Evolutionary conservation across 129 eudicot species (phyloP).

Genomic region (Tagetes patula): DNA sequence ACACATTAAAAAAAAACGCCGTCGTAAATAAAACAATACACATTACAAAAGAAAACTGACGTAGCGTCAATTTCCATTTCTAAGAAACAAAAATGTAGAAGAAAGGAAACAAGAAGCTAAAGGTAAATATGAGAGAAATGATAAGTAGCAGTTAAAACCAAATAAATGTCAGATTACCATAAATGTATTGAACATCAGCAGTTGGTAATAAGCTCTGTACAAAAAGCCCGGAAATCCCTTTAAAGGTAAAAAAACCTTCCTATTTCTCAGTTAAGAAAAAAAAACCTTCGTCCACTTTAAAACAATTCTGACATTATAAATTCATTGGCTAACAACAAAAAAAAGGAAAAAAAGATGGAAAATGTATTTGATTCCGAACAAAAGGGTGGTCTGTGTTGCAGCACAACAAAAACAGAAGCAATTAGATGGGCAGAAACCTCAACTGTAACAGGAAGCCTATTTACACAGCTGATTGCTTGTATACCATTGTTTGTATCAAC

Average conservation of each 20-base stretch:
- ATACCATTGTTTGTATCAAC: slow-evolving; percentile 25
- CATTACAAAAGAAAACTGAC: neutral
- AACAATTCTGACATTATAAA: slow-evolving; percentile 9
- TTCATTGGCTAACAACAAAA: neutral
- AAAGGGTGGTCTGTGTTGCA: slow-evolving; percentile 18
- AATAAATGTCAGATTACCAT: slow-evolving; percentile 28
- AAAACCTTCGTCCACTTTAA: slow-evolving; percentile 21
- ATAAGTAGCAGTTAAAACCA: slow-evolving; percentile 16
- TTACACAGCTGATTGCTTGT: slow-evolving; percentile 31
- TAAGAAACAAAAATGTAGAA: neutral
- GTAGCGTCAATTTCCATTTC: neutral
- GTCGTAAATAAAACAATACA: neutral
- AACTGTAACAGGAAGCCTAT: slow-evolving; percentile 27
- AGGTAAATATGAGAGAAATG: neutral
- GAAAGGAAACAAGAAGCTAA: neutral
- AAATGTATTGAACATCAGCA: slow-evolving; percentile 23
- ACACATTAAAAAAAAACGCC: neutral
- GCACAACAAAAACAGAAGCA: slow-evolving; percentile 35
- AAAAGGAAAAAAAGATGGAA: neutral
- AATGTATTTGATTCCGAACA: neutral
- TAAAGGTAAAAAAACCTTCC: slow-evolving; percentile 24
- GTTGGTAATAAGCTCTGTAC: slow-evolving; percentile 37
- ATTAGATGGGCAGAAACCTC: slow-evolving; percentile 31
- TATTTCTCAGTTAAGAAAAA: slow-evolving; percentile 23
- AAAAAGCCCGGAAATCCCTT: slow-evolving; percentile 21